phyloP scores from a whole-genome alignment of 208 protist genomes.

The Willaertia magna region DNA sequence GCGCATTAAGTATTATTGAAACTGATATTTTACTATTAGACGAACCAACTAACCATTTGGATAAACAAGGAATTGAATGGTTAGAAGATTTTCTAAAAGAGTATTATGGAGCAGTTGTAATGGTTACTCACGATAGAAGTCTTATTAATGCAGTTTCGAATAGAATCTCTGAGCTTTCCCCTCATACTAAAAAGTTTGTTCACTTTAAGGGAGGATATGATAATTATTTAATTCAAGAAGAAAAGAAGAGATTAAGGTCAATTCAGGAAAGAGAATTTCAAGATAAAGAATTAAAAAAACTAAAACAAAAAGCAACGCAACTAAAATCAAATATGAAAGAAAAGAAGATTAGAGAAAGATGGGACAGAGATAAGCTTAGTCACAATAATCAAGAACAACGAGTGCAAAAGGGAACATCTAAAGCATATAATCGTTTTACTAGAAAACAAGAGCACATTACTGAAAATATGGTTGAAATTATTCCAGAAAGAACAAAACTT shows the following conservation, averaged over 20 bases:
- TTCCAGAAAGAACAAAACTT: slow-evolving; percentile 13
- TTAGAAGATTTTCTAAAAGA: slow-evolving; percentile 41
- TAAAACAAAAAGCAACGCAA: slow-evolving; percentile 37
- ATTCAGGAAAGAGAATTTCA: slow-evolving; percentile 32
- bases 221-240: slow-evolving; percentile 43
- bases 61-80: slow-evolving; percentile 48
- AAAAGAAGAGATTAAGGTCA: slow-evolving; percentile 44
- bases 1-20: not conserved
- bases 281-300: slow-evolving; percentile 36
- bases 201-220: slow-evolving; percentile 55
- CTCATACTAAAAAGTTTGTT: slow-evolving; percentile 27
- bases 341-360: not conserved
- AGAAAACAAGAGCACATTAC: not conserved
- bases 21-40: slow-evolving; percentile 47
- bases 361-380: slow-evolving; percentile 28
- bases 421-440: not conserved
- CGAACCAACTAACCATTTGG: slow-evolving; percentile 64
- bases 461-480: not conserved
- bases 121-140: slow-evolving; percentile 49
- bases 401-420: slow-evolving; percentile 1
- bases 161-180: slow-evolving; percentile 45
- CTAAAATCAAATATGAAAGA: slow-evolving; percentile 21
- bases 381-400: slow-evolving; percentile 39
- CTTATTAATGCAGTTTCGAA: slow-evolving; percentile 61
- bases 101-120: slow-evolving; percentile 29